These are phyloP conservation scores for Collybia sordida DNA, from an alignment of 768 basidiomycete species.

Conservation along the genomic window DNA sequence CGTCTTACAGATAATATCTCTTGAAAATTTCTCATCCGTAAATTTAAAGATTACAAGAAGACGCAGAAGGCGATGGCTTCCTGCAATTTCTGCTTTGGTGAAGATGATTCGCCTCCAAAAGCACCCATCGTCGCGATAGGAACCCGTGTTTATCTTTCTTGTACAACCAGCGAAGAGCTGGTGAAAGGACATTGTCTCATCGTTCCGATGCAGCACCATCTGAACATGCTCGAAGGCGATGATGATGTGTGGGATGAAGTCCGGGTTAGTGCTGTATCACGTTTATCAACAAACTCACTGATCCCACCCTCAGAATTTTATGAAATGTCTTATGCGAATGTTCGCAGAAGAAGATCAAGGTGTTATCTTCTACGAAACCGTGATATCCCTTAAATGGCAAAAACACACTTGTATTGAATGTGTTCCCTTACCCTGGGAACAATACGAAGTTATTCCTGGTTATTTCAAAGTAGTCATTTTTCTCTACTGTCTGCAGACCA, in stretches of 20 bases:
- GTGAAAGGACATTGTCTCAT: slow-evolving; percentile 91
- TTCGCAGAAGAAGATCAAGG: slow-evolving; percentile 91
- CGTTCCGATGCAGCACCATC: slow-evolving; percentile 92
- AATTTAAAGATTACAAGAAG: slow-evolving; percentile 80
- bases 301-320: slow-evolving; percentile 50
- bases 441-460: slow-evolving; percentile 84
- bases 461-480: slow-evolving; percentile 77
- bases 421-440: slow-evolving; percentile 86
- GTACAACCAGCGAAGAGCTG: slow-evolving; percentile 86
- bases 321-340: slow-evolving; percentile 97
- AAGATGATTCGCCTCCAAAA: slow-evolving; percentile 87
- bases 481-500: not conserved
- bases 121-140: slow-evolving; percentile 90
- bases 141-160: slow-evolving; percentile 87
- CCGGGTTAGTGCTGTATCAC: slow-evolving; percentile 52
- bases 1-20: slow-evolving; percentile 14
- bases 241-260: slow-evolving; percentile 99
- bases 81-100: slow-evolving; percentile 89
- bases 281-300: not conserved
- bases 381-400: slow-evolving; percentile 82
- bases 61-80: slow-evolving; percentile 88
- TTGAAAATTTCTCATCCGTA: not conserved
- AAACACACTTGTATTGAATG: slow-evolving; percentile 93
- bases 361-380: slow-evolving; percentile 94
- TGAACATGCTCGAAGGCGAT: slow-evolving; percentile 89